Conservation (phyloP, 768 basidiomycete genomes). For the Lactarius psammicola region DNA sequence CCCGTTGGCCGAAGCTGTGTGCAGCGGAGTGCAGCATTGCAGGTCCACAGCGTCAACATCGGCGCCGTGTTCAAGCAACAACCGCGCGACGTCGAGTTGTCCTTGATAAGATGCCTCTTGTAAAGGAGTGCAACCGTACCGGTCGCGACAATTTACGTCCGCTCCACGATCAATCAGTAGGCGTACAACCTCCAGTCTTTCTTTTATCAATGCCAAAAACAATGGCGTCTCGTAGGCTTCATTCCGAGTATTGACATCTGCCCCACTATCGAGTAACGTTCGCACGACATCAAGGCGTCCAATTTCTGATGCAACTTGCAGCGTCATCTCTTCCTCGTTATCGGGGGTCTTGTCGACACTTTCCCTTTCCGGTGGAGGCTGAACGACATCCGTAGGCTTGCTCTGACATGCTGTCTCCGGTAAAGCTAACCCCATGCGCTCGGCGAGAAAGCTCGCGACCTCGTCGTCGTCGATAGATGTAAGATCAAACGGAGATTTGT, state of each 20-base stretch:
- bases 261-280: background rate
- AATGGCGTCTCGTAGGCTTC: background rate
- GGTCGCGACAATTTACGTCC: background rate
- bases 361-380: no score
- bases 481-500: background rate
- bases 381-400: no score
- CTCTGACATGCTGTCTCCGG: background rate
- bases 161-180: background rate
- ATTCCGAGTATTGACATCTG: background rate
- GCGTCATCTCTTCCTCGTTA: background rate
- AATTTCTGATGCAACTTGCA: background rate
- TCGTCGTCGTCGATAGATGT: background rate
- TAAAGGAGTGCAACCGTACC: background rate
- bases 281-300: background rate
- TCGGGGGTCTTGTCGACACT: background rate
- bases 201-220: accelerated
- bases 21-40: background rate
- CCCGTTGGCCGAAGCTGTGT: background rate
- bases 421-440: background rate
- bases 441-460: background rate
- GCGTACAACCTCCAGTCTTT: background rate
- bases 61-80: background rate
- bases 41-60: background rate
- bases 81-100: background rate
- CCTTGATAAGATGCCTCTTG: background rate